Evolutionary conservation across 441 rosid species (phyloP).

Genomic region (Corymbia calophylla): DNA sequence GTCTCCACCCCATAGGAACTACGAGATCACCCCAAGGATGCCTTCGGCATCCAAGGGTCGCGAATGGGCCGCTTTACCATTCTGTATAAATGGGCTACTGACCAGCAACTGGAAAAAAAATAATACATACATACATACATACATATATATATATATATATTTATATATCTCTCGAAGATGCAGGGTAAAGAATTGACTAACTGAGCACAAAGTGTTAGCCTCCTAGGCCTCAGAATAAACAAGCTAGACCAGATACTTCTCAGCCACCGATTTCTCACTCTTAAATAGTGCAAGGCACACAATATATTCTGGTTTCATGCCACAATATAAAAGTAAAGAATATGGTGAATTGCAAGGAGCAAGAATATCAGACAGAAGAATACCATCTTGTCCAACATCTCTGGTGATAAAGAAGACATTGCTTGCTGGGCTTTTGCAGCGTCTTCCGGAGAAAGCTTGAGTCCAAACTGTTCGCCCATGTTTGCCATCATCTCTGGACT

Average conservation of each 20-base stretch:
- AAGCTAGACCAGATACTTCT: background rate
- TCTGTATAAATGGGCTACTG: no score
- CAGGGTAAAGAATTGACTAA: background rate
- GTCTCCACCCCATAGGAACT: no score
- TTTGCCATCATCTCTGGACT: constrained; percentile 93
- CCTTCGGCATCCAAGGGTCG: no score
- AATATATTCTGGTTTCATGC: background rate
- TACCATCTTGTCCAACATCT: constrained; percentile 85
- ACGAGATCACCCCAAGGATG: no score
- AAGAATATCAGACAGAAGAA: background rate
- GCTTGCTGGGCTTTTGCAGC: constrained; percentile 89
- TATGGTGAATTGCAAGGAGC: background rate
- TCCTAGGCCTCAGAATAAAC: background rate
- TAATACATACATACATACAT: background rate
- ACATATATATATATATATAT: no score
- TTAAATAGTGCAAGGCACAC: background rate
- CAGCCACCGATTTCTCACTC: background rate
- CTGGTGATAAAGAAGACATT: constrained; percentile 82
- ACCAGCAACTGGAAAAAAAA: no score
- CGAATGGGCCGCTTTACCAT: no score
- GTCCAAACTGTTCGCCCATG: constrained; percentile 85
- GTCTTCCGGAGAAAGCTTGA: constrained; percentile 74
- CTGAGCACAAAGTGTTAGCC: background rate
- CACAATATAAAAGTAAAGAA: background rate
- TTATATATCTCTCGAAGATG: background rate